Base-by-base conservation (phyloP, 495 filamentous ascomycete genomes). In the Rusavskia elegans region DNA sequence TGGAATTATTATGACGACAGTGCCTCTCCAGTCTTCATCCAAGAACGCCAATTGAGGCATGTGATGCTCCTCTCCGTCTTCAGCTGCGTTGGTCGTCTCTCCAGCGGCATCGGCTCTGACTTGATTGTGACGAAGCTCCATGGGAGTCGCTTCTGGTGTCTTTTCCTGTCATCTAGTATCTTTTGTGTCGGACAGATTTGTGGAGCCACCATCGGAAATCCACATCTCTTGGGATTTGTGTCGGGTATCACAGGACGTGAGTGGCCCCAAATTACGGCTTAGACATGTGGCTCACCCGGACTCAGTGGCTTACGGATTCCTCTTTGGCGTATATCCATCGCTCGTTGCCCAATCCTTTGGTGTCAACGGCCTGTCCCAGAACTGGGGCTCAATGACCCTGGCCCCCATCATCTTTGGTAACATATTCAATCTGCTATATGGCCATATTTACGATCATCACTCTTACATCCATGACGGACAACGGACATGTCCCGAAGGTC, bases 371-470 rank as follows among this genome's bases (percentile, higher is more conserved):
- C 71, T 98, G 19, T 83, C 77, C 57, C 83, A 86, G 64, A 94
- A 94, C 65, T 98, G 90, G 87, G 92, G 92, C 32, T 82, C 80
- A 57, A 95, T 98, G 84, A 96, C 85, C 0, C 68, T 97, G 17
- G 78, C 83, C 13, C 88, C 89, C 0, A 83, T 94, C 5, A 68
- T 95, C 48, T 86, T 79, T 17, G 86, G 86, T 39, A 93, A 97
- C 52, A 66, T 95, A 30, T 96, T 96, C 70, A 97, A 96, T 65
- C 66, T 97, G 4, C 75, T 87, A 42, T 98, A 97, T 62, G 85
- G 86, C 23, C 61, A 63, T 32, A 77, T 96, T 8, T 93, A 84
- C 62, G 90, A 98, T 64, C 66, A 66, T 17, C 88, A 95, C 65
- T 87, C 78, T 42, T 68, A 81, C 41, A 63, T 85, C n/a, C 71